Base-by-base conservation (phyloP, 1,284 basidiomycete species). In the Ustilago nuda region DNA sequence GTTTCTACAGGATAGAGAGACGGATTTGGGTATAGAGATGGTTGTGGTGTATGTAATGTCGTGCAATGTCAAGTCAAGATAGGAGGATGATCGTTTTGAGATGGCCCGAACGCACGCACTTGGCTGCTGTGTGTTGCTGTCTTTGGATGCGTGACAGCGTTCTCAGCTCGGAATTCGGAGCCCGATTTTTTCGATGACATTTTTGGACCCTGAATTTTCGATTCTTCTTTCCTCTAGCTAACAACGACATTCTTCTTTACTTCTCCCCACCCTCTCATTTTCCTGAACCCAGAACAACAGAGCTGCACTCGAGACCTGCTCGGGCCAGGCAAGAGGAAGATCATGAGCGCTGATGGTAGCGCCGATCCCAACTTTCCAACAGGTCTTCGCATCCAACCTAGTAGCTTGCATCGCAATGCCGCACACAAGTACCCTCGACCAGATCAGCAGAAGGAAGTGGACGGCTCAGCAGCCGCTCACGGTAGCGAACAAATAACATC, bases 331-430 rank as follows among this genome's bases (percentile, higher is more conserved):
- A 46, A 17, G 23, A 46, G 36, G 51, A n/a, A 33, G 37, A 61
- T 33, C 50, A 63, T 57, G 61, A n/a, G 33, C 39, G 54, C 64
- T 35, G 61, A 73, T 41, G 58, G 61, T 12, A 67, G 63, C 54
- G 57, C 57, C 19, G 79, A 81, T 55, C 81, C 82, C 32, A 84
- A 84, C 58, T 82, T 84, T 48, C 82, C 82, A 2, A 54, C 56
- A 15, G 78, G 72, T 7, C 59, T 84, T n/a, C 52, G 54, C 17
- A 81, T 84, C 43, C 57, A 58, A 12, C 79, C 79, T 1, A 81
- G 79, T 66, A 79, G 74, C 63, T 53, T 55, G 27, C 58, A 71
- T 41, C 46, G 68, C 15, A 19, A 19, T 17, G 41, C 41, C 41
- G 37, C 23, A 11, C 54, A 30, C 2, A 5, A 36, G 27, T 11